Evolutionary conservation across 257 asterid species (phyloP), one percentile per base, ranked within the genome.

Genomic region (Rehmannia glutinosa): DNA sequence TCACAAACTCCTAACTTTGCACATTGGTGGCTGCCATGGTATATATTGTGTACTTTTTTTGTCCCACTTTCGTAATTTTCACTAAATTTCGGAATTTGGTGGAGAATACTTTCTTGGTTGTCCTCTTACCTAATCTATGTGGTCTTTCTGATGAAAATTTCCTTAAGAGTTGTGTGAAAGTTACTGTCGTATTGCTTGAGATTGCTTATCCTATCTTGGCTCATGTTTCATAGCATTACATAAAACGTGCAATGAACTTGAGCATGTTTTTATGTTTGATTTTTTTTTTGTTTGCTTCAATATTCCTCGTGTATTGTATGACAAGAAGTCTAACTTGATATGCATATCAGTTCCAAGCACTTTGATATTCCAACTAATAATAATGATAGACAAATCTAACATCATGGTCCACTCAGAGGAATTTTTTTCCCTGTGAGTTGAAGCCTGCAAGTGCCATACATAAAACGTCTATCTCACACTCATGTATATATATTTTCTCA

Each of bases 11-110:
- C 84, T 70, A 61, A 63, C 71, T 36, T 69, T 89, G 80, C 95
- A 92, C 69, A 61, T 92, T 71, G 94, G 95, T 65, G 89, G 95
- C 71, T 92, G 98, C 85, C 66, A 35, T 61, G 92, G 98, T 91
- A 75, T 66, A 80, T 57, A 20, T 21, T 64, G 16, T 55, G 36
- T 57, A 62, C 45, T 49, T 71, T 45, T 49, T 24, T 54, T 17
- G n/a, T 59, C 52, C 64, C 28, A 58, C 33, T 32, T 15, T 54
- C 61, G 33, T 36, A n/a, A 38, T 59, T 55, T 53, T 33, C 46
- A 70, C 56, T 66, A 33, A 51, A 42, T 39, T n/a, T n/a, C n/a
- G n/a, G n/a, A n/a, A n/a, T 62, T 62, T 45, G 38, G 58, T 36
- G 6, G 35, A 71, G 38, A 49, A 50, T 38, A 20, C n/a, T n/a